Conservation (phyloP, 1,284 basidiomycete species). For the Rhizopogon hawkerae region DNA sequence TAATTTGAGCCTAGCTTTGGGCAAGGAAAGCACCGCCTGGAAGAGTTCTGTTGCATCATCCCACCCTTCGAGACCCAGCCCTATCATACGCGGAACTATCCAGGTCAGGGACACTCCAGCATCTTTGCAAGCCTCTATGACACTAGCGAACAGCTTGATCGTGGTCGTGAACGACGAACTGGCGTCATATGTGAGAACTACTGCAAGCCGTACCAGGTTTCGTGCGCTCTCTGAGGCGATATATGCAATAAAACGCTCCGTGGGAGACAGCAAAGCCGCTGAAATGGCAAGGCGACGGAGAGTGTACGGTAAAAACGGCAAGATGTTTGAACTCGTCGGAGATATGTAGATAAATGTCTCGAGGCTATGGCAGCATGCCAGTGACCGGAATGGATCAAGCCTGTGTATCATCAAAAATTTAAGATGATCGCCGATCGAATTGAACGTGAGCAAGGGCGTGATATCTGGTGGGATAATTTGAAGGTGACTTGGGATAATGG, state of each 20-base stretch:
- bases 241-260: background rate
- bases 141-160: background rate
- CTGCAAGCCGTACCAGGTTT: background rate
- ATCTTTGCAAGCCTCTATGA: background rate
- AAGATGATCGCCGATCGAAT: background rate
- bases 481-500: background rate
- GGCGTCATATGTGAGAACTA: background rate
- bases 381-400: background rate
- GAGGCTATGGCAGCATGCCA: background rate
- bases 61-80: background rate
- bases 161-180: background rate
- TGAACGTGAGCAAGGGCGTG: background rate
- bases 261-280: background rate
- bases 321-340: background rate
- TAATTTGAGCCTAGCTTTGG: background rate
- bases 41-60: background rate
- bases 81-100: background rate
- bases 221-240: background rate
- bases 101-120: background rate
- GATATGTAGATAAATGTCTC: background rate
- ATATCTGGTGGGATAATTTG: background rate
- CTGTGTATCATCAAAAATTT: background rate
- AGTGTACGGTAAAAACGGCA: background rate
- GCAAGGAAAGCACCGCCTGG: background rate
- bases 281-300: background rate